A percentile compares a stretch with the other conserved stretches of the same genome.
Conservation (phyloP, 2,329 filamentous ascomycete genomes). For the Aspergillus felis region DNA sequence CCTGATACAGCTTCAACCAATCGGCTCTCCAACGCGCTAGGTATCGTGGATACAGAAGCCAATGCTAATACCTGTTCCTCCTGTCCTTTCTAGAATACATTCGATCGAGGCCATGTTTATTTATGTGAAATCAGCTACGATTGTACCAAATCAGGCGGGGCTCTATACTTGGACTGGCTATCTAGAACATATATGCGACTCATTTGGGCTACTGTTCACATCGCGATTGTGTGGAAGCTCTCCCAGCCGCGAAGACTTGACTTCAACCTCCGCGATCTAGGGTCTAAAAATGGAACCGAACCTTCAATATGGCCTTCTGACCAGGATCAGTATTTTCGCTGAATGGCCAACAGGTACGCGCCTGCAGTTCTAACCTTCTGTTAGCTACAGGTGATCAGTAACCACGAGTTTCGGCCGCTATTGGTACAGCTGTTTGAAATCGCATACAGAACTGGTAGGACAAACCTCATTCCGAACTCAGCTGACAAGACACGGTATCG, state of each 20-base stretch:
- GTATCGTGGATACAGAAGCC: background rate
- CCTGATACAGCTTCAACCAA: constrained; percentile 3
- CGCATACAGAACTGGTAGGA: background rate
- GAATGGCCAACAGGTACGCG: background rate
- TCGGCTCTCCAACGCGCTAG: constrained; percentile 9
- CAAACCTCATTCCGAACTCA: background rate
- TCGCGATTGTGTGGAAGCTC: background rate
- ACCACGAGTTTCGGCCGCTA: background rate
- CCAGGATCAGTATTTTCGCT: background rate
- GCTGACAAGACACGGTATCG: background rate
- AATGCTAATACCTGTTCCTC: constrained; percentile 1
- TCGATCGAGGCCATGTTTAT: constrained; percentile 9
- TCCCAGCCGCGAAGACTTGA: background rate
- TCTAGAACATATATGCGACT: too few species aligned
- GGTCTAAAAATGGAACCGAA: background rate
- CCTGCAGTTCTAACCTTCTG: background rate
- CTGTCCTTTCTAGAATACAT: constrained; percentile 11
- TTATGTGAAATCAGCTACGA: background rate
- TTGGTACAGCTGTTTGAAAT: background rate
- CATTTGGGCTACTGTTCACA: background rate
- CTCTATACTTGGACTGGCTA: background rate
- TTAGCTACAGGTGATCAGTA: background rate
- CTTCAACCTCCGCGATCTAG: background rate
- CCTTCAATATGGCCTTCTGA: background rate
- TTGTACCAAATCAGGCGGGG: background rate